Conservation (phyloP, 2,329 filamentous ascomycete genomes). For the Septoria petroselini region DNA sequence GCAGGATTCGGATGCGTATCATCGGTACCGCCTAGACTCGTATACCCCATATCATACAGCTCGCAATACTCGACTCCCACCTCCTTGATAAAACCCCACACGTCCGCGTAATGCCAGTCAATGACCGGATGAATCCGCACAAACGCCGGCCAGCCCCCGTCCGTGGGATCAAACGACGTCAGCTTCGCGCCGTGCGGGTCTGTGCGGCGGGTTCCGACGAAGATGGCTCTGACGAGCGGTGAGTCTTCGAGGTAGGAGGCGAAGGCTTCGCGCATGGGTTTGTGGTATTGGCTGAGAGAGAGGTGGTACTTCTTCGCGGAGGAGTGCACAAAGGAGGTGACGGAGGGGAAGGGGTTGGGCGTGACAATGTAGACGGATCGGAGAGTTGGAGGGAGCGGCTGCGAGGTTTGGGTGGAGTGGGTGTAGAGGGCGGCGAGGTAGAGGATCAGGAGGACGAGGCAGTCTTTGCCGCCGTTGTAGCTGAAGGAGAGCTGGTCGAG, state of each 20-base stretch:
- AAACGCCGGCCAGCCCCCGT: conserved; percentile 84
- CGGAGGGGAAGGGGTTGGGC: conserved; percentile 75
- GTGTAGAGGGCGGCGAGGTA: conserved; percentile 65
- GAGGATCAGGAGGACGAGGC: conserved; percentile 83
- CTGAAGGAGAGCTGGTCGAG: conserved; percentile 79
- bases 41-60: conserved; percentile 86
- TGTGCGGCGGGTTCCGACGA: conserved; percentile 83
- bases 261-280: conserved; percentile 79
- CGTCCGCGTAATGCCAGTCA: conserved; percentile 94
- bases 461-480: conserved; percentile 98
- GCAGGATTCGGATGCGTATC: conserved; percentile 89
- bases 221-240: conserved; percentile 68
- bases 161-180: conserved; percentile 81
- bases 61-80: conserved; percentile 78
- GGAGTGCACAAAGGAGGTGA: conserved; percentile 75
- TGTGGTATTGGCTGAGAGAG: conserved; percentile 67
- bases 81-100: conserved; percentile 84
- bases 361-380: conserved; percentile 89
- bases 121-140: conserved; percentile 94
- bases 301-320: conserved; percentile 70
- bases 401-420: conserved; percentile 31
- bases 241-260: conserved; percentile 68
- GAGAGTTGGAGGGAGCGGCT: conserved; percentile 51
- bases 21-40: conserved; percentile 81
- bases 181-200: conserved; percentile 83